Base-by-base conservation (phyloP, 2,329 filamentous ascomycete genomes). In the Aspergillus floridensis region DNA sequence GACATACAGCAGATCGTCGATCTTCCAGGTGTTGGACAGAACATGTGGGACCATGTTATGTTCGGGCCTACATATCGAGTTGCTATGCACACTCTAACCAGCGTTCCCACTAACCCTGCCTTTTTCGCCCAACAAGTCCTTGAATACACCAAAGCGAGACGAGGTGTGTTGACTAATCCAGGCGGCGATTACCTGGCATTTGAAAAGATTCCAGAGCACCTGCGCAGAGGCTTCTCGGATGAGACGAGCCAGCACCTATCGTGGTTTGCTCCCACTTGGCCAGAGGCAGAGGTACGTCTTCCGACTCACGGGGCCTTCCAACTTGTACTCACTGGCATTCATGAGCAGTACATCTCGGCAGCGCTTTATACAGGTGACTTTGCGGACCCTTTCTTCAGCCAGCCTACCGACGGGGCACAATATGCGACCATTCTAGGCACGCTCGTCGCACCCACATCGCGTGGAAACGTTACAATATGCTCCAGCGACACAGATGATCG, bases 391-490 rank as follows among this genome's bases (percentile, higher is more conserved):
- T 57, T 68, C 24, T 22, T 46, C 1, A 61, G 59, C 10, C 70
- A 72, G 57, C 69, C 70, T 2, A 50, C 24, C 8, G 61, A 59
- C 46, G 68, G 68, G 6, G 55, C 44, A 8, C 63, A 72, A 49
- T 74, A 73, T 59, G 71, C 64, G 16, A 60, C 63, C 7, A 70
- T 73, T n/a, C 35, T 69, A 7, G 66, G 56, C 1, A 62, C 60
- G 5, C 53, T 73, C 4, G 61, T 71, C 35, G 64, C 79, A 0
- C 76, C 79, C 4, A 68, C 77, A 0, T 82, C 79, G 1, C 77
- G 78, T 0, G 81, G 81, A 7, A 81, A 75, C 61, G 70, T 83
- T 4, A 79, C 75, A 0, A 75, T 83, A 32, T 57, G 49, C 10
- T 72, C 71, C 2, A 56, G 50, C 2, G 60, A 72, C 49, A 71